Conservation (phyloP, 2,329 filamentous ascomycete species). For the Chaetomiaceae sp. region DNA sequence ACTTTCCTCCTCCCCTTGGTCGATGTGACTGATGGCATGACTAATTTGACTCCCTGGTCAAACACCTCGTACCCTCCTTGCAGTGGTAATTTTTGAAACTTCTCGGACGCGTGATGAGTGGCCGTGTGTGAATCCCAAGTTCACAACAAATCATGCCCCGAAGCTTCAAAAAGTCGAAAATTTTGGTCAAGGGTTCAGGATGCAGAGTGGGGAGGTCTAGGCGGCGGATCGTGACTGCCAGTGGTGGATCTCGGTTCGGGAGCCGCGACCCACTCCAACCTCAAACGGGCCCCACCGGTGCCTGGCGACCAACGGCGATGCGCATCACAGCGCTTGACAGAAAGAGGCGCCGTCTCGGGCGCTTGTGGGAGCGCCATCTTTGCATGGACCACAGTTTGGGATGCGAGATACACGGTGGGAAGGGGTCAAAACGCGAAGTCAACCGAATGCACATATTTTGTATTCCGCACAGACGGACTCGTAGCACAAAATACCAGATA, state of each 20-base stretch:
- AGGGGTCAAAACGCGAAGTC: not conserved
- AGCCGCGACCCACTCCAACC: not conserved
- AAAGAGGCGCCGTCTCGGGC: not conserved
- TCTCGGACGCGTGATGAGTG: not conserved
- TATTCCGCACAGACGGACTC: too few species aligned
- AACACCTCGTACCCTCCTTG: not conserved
- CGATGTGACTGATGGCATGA: constrained; percentile 18
- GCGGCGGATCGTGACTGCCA: not conserved
- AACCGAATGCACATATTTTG: too few species aligned
- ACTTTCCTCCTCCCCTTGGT: not conserved
- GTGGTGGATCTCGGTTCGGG: not conserved
- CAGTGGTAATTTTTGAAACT: not conserved
- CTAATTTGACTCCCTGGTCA: not conserved
- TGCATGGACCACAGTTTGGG: constrained; percentile 1
- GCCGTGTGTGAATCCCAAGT: too few species aligned
- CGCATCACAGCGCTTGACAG: constrained; percentile 13
- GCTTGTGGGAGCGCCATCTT: not conserved
- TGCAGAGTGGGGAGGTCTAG: constrained; percentile 4
- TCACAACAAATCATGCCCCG: too few species aligned
- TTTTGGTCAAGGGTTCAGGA: constrained; percentile 1
- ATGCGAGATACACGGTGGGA: not conserved
- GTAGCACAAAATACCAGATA: too few species aligned
- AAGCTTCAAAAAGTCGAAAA: constrained; percentile 3
- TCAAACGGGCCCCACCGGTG: not conserved
- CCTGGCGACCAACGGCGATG: not conserved